These are phyloP conservation scores for Ascosphaera aggregata DNA, from an alignment of 2,329 filamentous ascomycete genomes.

Conservation along the genomic window DNA sequence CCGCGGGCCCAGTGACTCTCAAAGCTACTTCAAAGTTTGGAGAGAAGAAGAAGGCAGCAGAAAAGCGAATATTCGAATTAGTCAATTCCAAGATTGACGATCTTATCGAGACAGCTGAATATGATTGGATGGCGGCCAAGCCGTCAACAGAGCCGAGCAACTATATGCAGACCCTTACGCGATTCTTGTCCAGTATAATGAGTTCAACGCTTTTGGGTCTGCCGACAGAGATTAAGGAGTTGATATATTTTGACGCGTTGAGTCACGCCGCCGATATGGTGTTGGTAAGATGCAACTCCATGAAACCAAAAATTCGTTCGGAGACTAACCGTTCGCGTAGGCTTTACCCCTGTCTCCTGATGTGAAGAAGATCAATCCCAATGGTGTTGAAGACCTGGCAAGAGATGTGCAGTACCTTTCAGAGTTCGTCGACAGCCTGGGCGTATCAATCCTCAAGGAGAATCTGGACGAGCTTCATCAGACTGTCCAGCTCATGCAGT, in stretches of 20 bases:
- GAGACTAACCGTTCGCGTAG: slow-evolving; percentile 21
- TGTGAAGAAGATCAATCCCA: slow-evolving; percentile 68
- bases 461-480: slow-evolving; percentile 86
- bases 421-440: slow-evolving; percentile 65
- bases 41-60: slow-evolving; percentile 80
- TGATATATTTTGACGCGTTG: slow-evolving; percentile 93
- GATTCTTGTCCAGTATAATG: slow-evolving; percentile 92
- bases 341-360: slow-evolving; percentile 53
- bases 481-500: slow-evolving; percentile 67
- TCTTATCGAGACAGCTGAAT: slow-evolving; percentile 88
- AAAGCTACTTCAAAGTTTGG: slow-evolving; percentile 69
- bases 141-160: slow-evolving; percentile 53
- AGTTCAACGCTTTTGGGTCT: slow-evolving; percentile 76
- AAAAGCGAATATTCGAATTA: slow-evolving; percentile 93
- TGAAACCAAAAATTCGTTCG: no score
- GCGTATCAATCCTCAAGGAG: slow-evolving; percentile 68
- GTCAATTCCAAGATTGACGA: slow-evolving; percentile 99
- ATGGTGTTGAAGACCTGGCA: slow-evolving; percentile 58
- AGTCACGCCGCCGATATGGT: slow-evolving; percentile 77
- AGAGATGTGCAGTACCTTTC: slow-evolving; percentile 67
- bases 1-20: slow-evolving; percentile 56
- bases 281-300: slow-evolving; percentile 28
- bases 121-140: slow-evolving; percentile 54
- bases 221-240: slow-evolving; percentile 88
- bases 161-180: slow-evolving; percentile 88